Evolutionary conservation across 768 basidiomycete species (phyloP), one percentile per base, ranked within the genome.

Genomic region (Tubosaeta brunneosetosa): DNA sequence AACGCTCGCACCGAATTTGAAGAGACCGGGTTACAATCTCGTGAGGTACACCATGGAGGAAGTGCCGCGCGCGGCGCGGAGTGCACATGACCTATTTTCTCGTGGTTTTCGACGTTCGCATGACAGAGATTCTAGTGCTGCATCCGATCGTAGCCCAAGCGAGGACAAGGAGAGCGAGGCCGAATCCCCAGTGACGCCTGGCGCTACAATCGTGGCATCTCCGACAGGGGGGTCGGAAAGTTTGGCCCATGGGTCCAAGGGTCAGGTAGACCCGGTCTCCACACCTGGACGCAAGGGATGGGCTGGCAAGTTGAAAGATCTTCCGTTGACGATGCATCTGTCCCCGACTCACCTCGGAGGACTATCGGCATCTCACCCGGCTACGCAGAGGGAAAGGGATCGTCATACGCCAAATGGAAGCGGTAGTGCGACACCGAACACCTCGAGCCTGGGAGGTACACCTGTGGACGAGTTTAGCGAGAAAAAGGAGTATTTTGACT

Each of bases 11-110:
- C 86, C 88, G 2, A 77, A 84, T 57, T 61, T 86, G 34, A 77
- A 80, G 58, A 70, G 77, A 41, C 76, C 84, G 3, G 88, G 89
- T 13, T 90, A 82, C 58, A 75, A 77, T 47, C 71, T 92, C 9
- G 82, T 81, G 3, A 73, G 90, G 73, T 86, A 70, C 55, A 62
- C 50, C 36, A 33, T 63, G 44, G 59, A 61, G 19, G 55, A 58
- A 10, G 50, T 44, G 9, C 56, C 50, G n/a, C 38, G 9, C 1
- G 1, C 11, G 11, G 6, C 47, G 36, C 19, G 49, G 6, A 53
- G 37, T 19, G 46, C 50, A n/a, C 55, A 48, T 4, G 47, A 47
- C 4, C 26, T 44, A 7, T 25, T 49, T 5, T 29, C 56, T 4
- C 56, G 43, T n/a, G 34, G 45, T 9, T 50, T 52, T 3, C 61